Conservation (phyloP, 768 basidiomycete genomes). For the Hygrophorus pudorinus region DNA sequence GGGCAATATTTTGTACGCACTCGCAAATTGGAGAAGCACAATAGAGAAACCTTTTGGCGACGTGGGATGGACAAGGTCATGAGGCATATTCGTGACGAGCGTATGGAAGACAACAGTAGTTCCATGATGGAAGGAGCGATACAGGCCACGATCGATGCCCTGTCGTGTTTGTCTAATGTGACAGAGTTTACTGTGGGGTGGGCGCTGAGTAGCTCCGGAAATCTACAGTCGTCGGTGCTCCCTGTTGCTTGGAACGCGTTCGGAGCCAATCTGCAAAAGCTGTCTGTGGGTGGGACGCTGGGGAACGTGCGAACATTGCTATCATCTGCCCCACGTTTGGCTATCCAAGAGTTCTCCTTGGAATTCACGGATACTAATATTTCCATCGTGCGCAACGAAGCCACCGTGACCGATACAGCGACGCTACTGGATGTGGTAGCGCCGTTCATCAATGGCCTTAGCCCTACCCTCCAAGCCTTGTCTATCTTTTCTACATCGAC, state of each 20-base stretch:
- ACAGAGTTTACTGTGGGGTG: constrained; percentile 28
- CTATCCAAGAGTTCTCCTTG: constrained; percentile 25
- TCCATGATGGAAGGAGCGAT: constrained; percentile 15
- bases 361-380: constrained; percentile 31
- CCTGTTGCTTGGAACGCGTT: constrained; percentile 29
- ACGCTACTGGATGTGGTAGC: constrained; percentile 24
- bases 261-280: constrained; percentile 22
- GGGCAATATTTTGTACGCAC: constrained; percentile 7
- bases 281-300: constrained; percentile 29
- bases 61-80: neutral
- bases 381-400: constrained; percentile 9
- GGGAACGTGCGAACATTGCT: constrained; percentile 25
- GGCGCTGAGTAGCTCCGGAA: constrained; percentile 23
- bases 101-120: neutral
- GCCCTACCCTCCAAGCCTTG: constrained; percentile 23
- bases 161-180: constrained; percentile 24
- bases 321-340: constrained; percentile 21
- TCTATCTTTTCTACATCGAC: constrained; percentile 31
- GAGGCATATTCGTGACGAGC: neutral
- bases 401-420: constrained; percentile 12
- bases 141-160: constrained; percentile 18
- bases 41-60: neutral
- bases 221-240: constrained; percentile 24
- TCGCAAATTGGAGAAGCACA: neutral
- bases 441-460: constrained; percentile 30